These are phyloP conservation scores for Psophocarpus tetragonolobus DNA, from an alignment of 306 rosid genomes.

Conservation along the genomic window DNA sequence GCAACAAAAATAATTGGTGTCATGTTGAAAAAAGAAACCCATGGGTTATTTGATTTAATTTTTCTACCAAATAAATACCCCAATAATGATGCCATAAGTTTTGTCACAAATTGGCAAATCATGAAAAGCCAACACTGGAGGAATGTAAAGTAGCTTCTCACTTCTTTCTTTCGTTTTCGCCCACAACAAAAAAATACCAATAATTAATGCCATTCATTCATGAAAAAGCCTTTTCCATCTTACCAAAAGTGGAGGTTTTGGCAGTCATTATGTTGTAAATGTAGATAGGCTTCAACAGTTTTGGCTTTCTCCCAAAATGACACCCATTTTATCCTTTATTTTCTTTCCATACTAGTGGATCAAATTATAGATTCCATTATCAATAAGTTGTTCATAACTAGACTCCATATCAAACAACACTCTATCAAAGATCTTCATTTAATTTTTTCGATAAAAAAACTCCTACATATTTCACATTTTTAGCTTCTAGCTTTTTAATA, in stretches of 20 bases:
- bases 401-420: no score
- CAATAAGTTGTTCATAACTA: no score
- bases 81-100: constrained; percentile 4
- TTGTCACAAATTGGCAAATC: constrained; percentile 6
- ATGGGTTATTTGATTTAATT: not conserved
- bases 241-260: constrained; percentile 4
- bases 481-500: no score
- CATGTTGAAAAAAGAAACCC: not conserved
- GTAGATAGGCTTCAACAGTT: not conserved
- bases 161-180: constrained; percentile 25
- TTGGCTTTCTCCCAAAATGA: constrained; percentile 9
- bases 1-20: constrained; percentile 18
- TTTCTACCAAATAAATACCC: not conserved
- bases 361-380: constrained; percentile 23
- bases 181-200: constrained; percentile 36
- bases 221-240: not conserved
- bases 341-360: not conserved
- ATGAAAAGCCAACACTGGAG: not conserved
- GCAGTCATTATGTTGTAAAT: not conserved
- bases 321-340: not conserved
- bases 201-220: not conserved
- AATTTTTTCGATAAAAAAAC: no score
- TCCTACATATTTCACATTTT: no score
- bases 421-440: no score
- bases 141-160: constrained; percentile 14